These are phyloP conservation scores for Tetracladium setigerum DNA, from an alignment of 495 filamentous ascomycete species.

Conservation along the genomic window DNA sequence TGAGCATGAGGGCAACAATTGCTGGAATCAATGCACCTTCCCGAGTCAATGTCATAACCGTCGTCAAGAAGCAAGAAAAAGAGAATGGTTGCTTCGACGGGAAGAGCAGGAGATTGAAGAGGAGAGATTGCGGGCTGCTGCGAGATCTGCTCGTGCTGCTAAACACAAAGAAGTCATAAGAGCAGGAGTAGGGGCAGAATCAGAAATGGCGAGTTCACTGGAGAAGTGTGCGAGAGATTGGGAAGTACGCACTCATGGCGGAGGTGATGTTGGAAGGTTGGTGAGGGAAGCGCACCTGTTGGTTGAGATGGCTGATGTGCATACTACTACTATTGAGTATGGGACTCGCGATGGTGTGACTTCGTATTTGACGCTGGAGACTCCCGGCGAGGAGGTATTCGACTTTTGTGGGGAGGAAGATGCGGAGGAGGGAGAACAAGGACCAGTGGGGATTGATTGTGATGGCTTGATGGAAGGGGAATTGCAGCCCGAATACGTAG, in stretches of 20 bases:
- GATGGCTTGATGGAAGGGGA: conserved; percentile 5
- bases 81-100: neutral
- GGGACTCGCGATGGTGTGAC: neutral
- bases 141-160: too few species aligned
- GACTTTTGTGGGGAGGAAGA: too few species aligned
- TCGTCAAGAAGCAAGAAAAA: conserved; percentile 14
- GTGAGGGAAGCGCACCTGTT: too few species aligned
- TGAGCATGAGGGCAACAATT: conserved; percentile 19
- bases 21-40: conserved; percentile 35
- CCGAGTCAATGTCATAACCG: conserved; percentile 34
- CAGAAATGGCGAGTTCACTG: neutral
- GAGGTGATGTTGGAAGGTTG: neutral
- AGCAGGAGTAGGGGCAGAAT: neutral
- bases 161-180: neutral
- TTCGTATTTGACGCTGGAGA: neutral
- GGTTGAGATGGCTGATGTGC: too few species aligned
- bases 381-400: too few species aligned
- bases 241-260: neutral
- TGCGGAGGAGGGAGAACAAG: neutral
- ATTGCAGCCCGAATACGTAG: neutral
- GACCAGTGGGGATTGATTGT: conserved; percentile 6
- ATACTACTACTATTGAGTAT: too few species aligned
- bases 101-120: neutral
- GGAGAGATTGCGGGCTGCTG: too few species aligned
- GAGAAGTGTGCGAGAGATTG: neutral